A percentile compares a stretch with the other conserved stretches of the same genome.
Conservation (phyloP, 2,329 filamentous ascomycete species). For the Cadophora sp. region DNA sequence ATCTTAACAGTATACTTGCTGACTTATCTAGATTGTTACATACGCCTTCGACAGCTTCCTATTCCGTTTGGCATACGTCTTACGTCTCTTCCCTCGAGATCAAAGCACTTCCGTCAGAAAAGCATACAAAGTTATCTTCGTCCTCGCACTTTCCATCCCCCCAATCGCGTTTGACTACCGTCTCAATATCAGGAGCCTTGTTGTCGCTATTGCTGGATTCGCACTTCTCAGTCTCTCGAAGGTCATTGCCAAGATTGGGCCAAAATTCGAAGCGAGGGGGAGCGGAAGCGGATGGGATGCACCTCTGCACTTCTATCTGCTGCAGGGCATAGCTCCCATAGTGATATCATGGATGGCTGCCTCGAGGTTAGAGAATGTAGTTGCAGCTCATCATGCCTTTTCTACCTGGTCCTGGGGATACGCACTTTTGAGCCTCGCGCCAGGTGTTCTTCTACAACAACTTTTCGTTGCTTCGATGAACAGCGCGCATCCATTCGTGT, state of each 20-base stretch:
- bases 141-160: constrained; percentile 22
- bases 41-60: constrained; percentile 40
- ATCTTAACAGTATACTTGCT: constrained; percentile 12
- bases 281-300: constrained; percentile 29
- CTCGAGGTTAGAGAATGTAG: constrained; percentile 35
- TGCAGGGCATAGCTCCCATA: constrained; percentile 37
- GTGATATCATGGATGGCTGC: constrained; percentile 35
- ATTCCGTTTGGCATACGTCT: constrained; percentile 32
- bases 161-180: constrained; percentile 38
- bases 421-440: constrained; percentile 31
- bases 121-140: constrained; percentile 31
- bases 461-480: constrained; percentile 37
- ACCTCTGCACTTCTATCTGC: constrained; percentile 34
- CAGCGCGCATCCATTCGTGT: constrained; percentile 36
- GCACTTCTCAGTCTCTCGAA: constrained; percentile 36
- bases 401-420: constrained; percentile 32
- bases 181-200: constrained; percentile 30
- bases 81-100: constrained; percentile 28
- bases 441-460: constrained; percentile 35
- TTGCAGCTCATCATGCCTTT: constrained; percentile 29
- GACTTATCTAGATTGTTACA: constrained; percentile 36
- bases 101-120: constrained; percentile 24
- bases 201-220: constrained; percentile 31
- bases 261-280: constrained; percentile 28
- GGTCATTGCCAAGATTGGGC: constrained; percentile 34